phyloP scores from a whole-genome alignment of 768 basidiomycete species.

The Rhizopogon vinicolor region DNA sequence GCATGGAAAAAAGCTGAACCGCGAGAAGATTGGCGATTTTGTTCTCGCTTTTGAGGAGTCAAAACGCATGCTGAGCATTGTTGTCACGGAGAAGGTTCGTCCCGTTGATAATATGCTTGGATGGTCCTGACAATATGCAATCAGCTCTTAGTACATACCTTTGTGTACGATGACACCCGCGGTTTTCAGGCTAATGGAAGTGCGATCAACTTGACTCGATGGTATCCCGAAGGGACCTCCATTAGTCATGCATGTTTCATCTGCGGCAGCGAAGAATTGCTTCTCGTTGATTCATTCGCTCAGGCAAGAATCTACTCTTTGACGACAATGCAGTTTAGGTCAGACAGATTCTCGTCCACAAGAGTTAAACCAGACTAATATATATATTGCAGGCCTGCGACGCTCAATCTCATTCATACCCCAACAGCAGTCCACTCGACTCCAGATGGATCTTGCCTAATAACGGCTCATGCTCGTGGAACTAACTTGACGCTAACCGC shows the following conservation, averaged over 20 bases:
- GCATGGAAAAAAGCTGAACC: slow-evolving; percentile 30
- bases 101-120: neutral
- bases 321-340: slow-evolving; percentile 52
- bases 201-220: slow-evolving; percentile 34
- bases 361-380: neutral
- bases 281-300: slow-evolving; percentile 40
- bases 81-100: slow-evolving; percentile 37
- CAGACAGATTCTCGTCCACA: neutral
- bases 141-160: slow-evolving; percentile 39
- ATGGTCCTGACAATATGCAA: neutral
- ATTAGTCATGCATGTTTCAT: slow-evolving; percentile 41
- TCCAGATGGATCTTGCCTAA: slow-evolving; percentile 51
- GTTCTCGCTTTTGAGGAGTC: slow-evolving; percentile 50
- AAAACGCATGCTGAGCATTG: slow-evolving; percentile 43
- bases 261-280: slow-evolving; percentile 46
- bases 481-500: slow-evolving; percentile 25
- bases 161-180: slow-evolving; percentile 42
- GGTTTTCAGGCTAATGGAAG: slow-evolving; percentile 39
- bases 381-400: slow-evolving; percentile 35
- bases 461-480: slow-evolving; percentile 27
- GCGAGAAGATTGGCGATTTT: slow-evolving; percentile 43
- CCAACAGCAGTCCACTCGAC: slow-evolving; percentile 39
- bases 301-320: slow-evolving; percentile 51
- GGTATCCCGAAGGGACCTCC: slow-evolving; percentile 31
- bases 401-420: slow-evolving; percentile 30